Evolutionary conservation across 306 rosid species (phyloP).

Genomic region (Quercus agrifolia): DNA sequence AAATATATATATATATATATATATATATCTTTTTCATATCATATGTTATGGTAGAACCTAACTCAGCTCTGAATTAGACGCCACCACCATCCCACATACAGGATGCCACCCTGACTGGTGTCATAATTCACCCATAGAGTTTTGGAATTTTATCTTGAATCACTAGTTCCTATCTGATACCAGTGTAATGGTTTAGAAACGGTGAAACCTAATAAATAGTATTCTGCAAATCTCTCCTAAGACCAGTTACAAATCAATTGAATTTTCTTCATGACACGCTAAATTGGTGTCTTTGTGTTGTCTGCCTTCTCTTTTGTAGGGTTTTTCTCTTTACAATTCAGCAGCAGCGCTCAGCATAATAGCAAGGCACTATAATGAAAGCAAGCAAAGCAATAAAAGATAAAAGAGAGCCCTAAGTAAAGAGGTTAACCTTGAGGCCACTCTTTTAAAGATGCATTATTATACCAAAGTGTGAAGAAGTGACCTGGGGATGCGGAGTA

Average conservation of each 20-base stretch:
- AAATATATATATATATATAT: neutral
- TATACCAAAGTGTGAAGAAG: neutral
- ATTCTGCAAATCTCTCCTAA: neutral
- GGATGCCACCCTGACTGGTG: neutral
- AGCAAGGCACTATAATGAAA: neutral
- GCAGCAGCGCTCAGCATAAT: neutral
- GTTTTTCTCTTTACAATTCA: neutral
- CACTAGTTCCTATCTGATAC: neutral
- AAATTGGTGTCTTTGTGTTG: neutral
- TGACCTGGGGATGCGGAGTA: neutral
- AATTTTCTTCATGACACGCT: neutral
- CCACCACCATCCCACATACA: neutral
- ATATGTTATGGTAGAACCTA: neutral
- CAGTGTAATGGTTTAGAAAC: neutral
- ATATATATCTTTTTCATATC: neutral
- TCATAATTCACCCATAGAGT: neutral
- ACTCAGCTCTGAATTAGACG: neutral
- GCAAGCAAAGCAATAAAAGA: neutral
- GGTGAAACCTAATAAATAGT: neutral
- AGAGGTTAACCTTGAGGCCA: neutral
- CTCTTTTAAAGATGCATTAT: neutral
- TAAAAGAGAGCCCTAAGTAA: neutral
- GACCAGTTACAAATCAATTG: neutral
- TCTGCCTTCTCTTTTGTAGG: neutral
- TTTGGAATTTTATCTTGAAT: neutral